A percentile compares a stretch with the other conserved stretches of the same genome.
phyloP scores from a whole-genome alignment of 345 rosid genomes.

The Acer campestre region DNA sequence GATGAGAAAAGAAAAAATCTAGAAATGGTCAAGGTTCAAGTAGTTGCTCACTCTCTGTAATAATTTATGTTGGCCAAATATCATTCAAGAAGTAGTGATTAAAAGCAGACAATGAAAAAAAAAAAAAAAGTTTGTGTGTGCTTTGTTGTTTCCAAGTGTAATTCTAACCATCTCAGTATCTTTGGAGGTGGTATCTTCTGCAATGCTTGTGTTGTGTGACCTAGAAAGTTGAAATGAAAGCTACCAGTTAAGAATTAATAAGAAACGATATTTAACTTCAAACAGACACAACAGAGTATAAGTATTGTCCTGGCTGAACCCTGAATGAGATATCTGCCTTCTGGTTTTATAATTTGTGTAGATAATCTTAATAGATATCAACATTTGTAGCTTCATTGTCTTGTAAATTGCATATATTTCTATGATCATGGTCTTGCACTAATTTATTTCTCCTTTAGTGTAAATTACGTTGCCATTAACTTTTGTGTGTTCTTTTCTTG shows the following conservation, averaged over 20 bases:
- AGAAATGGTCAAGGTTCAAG: constrained; percentile 24
- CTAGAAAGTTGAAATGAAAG: neutral
- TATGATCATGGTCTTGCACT: neutral
- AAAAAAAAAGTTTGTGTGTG: too few relatives aligned
- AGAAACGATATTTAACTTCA: neutral
- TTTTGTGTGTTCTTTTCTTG: constrained; percentile 10
- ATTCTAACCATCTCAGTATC: neutral
- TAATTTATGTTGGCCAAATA: neutral
- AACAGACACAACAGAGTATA: neutral
- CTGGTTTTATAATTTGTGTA: neutral
- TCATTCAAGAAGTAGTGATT: constrained; percentile 4
- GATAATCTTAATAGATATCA: neutral
- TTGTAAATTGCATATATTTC: neutral
- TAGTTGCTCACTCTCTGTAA: constrained; percentile 5
- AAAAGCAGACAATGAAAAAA: neutral
- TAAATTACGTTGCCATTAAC: neutral
- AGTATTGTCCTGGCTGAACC: neutral
- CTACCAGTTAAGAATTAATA: neutral
- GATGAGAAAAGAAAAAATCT: constrained; percentile 15
- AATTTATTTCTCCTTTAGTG: neutral
- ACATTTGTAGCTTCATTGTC: neutral
- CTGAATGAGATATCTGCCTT: neutral
- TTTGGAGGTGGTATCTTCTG: neutral
- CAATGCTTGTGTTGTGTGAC: neutral
- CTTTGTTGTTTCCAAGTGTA: neutral